phyloP scores from a whole-genome alignment of 345 rosid species.

The Corchorus olitorius region DNA sequence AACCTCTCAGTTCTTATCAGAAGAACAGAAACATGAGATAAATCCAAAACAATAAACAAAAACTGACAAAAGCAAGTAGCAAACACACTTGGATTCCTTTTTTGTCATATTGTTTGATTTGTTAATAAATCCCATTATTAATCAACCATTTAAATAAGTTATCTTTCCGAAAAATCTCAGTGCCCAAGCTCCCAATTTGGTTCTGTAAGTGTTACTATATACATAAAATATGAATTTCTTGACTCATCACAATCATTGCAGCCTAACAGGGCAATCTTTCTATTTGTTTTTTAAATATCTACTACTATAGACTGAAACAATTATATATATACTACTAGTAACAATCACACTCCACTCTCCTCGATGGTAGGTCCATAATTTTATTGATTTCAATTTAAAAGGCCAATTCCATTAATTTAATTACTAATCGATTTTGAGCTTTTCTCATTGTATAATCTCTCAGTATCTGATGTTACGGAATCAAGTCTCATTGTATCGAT shows the following conservation, averaged over 20 bases:
- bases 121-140: background rate
- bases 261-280: conserved; percentile 4
- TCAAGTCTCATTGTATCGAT: too few relatives aligned
- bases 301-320: background rate
- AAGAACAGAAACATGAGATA: background rate
- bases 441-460: too few relatives aligned
- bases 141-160: background rate
- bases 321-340: too few relatives aligned
- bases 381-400: background rate
- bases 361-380: conserved; percentile 10
- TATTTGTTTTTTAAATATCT: background rate
- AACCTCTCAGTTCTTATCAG: background rate
- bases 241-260: conserved; percentile 18
- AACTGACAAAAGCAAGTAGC: background rate
- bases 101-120: background rate
- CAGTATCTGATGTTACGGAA: too few relatives aligned
- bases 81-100: conserved; percentile 4
- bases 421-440: background rate
- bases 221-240: conserved; percentile 8
- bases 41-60: background rate
- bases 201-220: background rate
- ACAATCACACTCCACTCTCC: background rate
- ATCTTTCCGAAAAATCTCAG: background rate
- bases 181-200: background rate
- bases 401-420: background rate